A percentile compares a stretch with the other conserved stretches of the same genome.
Evolutionary conservation across 345 rosid genomes (phyloP).

Genomic region (Gossypium ekmanianum): DNA sequence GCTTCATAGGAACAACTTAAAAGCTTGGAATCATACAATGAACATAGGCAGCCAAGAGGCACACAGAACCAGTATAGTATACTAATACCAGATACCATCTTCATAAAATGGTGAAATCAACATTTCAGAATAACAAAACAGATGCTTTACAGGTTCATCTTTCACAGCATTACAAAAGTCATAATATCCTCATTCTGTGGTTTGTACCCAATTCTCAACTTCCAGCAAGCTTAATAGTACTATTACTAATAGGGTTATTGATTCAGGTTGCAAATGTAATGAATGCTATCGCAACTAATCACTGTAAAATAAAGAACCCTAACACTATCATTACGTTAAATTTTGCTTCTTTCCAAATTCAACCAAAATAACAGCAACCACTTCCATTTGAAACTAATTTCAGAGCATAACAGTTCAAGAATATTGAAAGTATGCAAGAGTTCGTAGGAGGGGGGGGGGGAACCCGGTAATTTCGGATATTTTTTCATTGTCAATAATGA

Average conservation of each 20-base stretch:
- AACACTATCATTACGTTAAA: not conserved
- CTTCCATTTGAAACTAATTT: not conserved
- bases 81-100: not conserved
- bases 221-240: not conserved
- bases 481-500: constrained; percentile 4
- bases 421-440: not conserved
- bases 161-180: not conserved
- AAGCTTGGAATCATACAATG: not conserved
- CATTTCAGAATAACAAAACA: not conserved
- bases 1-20: not conserved
- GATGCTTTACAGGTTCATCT: not conserved
- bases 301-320: not conserved
- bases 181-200: not conserved
- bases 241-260: too few relatives aligned
- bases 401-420: not conserved
- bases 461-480: not conserved
- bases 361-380: not conserved
- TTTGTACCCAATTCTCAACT: not conserved
- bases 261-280: not conserved
- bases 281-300: not conserved
- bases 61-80: not conserved
- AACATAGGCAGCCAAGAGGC: not conserved
- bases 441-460: not conserved
- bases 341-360: not conserved
- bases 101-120: not conserved